Percentiles rank a stretch among this genome's conserved stretches.
Evolutionary conservation across 1,139 yeast species (phyloP).

Genomic region (Hemisphaericaspora subhashii): DNA sequence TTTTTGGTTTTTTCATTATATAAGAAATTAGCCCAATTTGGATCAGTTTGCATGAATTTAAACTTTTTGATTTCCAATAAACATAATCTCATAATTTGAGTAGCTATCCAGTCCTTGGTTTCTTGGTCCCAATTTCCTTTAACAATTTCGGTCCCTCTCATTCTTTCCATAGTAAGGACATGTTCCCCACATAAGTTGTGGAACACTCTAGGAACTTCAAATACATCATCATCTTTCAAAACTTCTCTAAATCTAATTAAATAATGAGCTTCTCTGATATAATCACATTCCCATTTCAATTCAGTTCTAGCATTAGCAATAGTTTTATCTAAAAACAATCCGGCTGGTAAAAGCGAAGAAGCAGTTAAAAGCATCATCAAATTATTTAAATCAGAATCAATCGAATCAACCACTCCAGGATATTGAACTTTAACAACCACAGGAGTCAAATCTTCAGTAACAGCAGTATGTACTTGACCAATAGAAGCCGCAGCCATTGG

Average conservation of each 20-base stretch:
- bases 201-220: conserved; percentile 79
- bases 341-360: conserved; percentile 83
- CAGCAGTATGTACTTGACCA: conserved; percentile 93
- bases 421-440: conserved; percentile 98
- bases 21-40: conserved; percentile 97
- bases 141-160: conserved; percentile 81
- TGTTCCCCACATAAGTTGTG: conserved; percentile 77
- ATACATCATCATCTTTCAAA: conserved; percentile 64
- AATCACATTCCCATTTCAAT: conserved; percentile 97
- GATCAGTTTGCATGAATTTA: conserved; percentile 97
- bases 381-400: conserved; percentile 91
- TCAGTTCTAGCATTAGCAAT: conserved; percentile 92
- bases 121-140: conserved; percentile 77
- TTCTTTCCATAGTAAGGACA: conserved; percentile 85
- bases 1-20: conserved; percentile 66
- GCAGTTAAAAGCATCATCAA: conserved; percentile 80
- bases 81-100: conserved; percentile 84
- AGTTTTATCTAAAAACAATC: conserved; percentile 87
- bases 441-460: conserved; percentile 58
- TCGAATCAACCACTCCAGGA: conserved; percentile 95
- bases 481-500: conserved; percentile 98
- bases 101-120: conserved; percentile 77
- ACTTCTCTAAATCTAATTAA: conserved; percentile 67
- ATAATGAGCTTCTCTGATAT: conserved; percentile 83
- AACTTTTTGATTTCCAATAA: conserved; percentile 80